Evolutionary conservation across 352 stramenopile species (phyloP).

Genomic region (Thalassiosira sp.): DNA sequence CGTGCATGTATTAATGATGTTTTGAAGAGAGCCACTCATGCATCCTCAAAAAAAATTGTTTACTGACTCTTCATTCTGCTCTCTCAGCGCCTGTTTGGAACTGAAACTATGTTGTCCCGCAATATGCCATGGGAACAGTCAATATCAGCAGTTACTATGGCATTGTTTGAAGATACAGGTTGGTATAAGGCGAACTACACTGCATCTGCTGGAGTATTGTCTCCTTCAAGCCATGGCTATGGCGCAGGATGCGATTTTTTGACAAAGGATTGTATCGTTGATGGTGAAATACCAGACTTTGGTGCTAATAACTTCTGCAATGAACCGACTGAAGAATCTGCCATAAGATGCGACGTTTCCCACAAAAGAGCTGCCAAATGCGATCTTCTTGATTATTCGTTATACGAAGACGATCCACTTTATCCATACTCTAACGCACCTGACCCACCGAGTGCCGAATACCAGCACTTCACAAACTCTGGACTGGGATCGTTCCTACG

Average conservation of each 20-base stretch:
- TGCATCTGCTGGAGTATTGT: conserved; percentile 9
- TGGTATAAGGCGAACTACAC: conserved; percentile 36
- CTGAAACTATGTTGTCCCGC: conserved; percentile 16
- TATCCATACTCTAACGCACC: conserved; percentile 18
- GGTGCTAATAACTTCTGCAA: conserved; percentile 22
- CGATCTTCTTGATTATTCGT: conserved; percentile 30
- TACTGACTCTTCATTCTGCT: too few species aligned
- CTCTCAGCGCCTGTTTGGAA: too few species aligned
- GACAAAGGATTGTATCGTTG: conserved; percentile 27
- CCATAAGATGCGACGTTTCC: conserved; percentile 17
- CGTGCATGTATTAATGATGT: too few species aligned
- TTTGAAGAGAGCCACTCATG: too few species aligned
- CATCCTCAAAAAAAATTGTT: too few species aligned
- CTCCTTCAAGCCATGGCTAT: conserved; percentile 20
- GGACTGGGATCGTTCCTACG: conserved; percentile 22
- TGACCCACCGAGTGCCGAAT: conserved; percentile 7
- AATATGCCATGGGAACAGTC: conserved; percentile 37
- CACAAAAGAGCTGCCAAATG: conserved; percentile 22
- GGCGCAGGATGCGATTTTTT: conserved; percentile 34
- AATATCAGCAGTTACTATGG: conserved; percentile 24
- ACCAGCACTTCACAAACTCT: conserved; percentile 25
- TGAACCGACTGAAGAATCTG: conserved; percentile 7
- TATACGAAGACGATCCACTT: conserved; percentile 15
- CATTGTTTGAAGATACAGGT: conserved; percentile 34
- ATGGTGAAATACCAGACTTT: conserved; percentile 26